These are phyloP conservation scores for Lasiodiplodia citricola DNA, from an alignment of 2,329 filamentous ascomycete species.

Conservation along the genomic window DNA sequence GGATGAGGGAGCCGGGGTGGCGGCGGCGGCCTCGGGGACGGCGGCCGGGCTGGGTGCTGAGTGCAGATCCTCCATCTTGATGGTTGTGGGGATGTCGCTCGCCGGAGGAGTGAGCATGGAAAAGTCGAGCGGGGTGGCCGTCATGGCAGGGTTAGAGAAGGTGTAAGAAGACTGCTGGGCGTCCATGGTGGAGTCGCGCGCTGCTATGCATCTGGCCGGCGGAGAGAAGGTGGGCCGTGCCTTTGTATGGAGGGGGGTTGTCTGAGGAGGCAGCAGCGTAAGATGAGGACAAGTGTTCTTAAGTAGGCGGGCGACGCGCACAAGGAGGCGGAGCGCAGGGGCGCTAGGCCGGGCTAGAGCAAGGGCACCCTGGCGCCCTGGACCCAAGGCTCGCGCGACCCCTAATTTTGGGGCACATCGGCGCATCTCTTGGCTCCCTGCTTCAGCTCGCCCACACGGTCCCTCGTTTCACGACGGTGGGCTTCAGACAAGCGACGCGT, in stretches of 20 bases:
- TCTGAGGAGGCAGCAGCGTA: constrained; percentile 21
- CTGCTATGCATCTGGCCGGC: constrained; percentile 17
- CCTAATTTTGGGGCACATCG: constrained; percentile 21
- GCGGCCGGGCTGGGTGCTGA: constrained; percentile 31
- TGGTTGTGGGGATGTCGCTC: constrained; percentile 33
- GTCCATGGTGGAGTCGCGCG: constrained; percentile 14
- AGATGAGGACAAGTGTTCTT: constrained; percentile 26
- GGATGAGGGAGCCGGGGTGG: not conserved
- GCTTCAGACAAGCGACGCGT: constrained; percentile 11
- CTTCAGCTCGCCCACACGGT: constrained; percentile 17
- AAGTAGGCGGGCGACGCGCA: constrained; percentile 17
- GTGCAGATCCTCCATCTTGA: constrained; percentile 50
- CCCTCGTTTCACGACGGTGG: constrained; percentile 22
- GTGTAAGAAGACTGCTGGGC: constrained; percentile 9
- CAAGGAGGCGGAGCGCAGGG: constrained; percentile 17
- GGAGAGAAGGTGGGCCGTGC: constrained; percentile 21
- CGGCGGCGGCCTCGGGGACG: constrained; percentile 32
- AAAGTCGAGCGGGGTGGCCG: constrained; percentile 20
- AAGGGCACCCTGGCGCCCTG: constrained; percentile 10
- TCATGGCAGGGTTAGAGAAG: constrained; percentile 16
- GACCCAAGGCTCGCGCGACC: not conserved
- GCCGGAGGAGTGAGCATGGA: constrained; percentile 15
- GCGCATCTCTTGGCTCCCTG: constrained; percentile 15
- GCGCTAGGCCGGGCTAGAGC: constrained; percentile 4
- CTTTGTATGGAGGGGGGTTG: constrained; percentile 23